phyloP scores from a whole-genome alignment of 768 basidiomycete genomes.

The Podaxis sp. region DNA sequence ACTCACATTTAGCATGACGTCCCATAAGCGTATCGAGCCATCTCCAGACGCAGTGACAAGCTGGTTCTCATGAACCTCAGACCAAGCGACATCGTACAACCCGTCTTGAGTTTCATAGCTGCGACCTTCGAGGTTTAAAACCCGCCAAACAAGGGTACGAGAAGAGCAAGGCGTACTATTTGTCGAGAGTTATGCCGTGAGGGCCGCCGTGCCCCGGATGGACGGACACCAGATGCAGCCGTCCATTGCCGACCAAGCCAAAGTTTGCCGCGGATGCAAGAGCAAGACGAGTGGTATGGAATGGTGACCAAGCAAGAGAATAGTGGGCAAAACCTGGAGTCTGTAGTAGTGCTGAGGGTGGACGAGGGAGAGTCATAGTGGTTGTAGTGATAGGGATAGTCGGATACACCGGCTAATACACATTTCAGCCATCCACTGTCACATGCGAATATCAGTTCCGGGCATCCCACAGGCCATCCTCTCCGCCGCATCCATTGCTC shows the following conservation, averaged over 20 bases:
- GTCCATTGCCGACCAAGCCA: constrained; percentile 92
- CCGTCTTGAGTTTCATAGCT: constrained; percentile 92
- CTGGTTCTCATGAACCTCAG: constrained; percentile 93
- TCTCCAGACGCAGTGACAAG: constrained; percentile 87
- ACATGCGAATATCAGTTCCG: constrained; percentile 81
- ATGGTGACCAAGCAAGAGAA: constrained; percentile 81
- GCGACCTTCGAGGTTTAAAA: constrained; percentile 26
- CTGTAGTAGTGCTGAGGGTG: constrained; percentile 27
- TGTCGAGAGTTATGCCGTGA: constrained; percentile 53
- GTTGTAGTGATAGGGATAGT: constrained; percentile 18
- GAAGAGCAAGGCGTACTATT: constrained; percentile 52
- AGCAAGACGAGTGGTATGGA: constrained; percentile 71
- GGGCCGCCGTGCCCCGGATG: constrained; percentile 43
- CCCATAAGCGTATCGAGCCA: constrained; percentile 89
- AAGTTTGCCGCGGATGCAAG: constrained; percentile 89
- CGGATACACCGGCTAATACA: constrained; percentile 14
- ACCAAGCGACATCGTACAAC: constrained; percentile 91
- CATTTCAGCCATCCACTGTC: constrained; percentile 31
- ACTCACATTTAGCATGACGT: constrained; percentile 78
- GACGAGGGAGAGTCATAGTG: constrained; percentile 42
- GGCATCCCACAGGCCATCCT: constrained; percentile 64
- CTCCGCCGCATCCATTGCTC: constrained; percentile 39
- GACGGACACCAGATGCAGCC: constrained; percentile 68
- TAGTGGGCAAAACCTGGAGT: constrained; percentile 88
- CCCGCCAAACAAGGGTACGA: constrained; percentile 6